phyloP scores from a whole-genome alignment of 2,329 filamentous ascomycete genomes.

The Fusarium sterilihyphosum region DNA sequence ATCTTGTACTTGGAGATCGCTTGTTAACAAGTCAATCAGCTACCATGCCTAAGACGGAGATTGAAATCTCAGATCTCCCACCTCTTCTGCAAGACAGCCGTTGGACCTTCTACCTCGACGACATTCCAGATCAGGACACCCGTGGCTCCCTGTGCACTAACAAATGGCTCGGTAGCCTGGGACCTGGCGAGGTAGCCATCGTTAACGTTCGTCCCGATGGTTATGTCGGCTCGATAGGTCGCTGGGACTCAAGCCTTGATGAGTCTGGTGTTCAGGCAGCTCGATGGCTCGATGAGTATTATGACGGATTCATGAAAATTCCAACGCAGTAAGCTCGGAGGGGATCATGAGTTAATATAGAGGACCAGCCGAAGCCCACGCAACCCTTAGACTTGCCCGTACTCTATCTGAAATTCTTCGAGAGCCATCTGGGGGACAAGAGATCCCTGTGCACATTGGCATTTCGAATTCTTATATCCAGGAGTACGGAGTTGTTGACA shows the following conservation, averaged over 20 bases:
- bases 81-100: conserved; percentile 68
- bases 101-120: conserved; percentile 79
- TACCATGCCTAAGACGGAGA: conserved; percentile 67
- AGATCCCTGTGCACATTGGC: conserved; percentile 19
- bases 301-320: conserved; percentile 63
- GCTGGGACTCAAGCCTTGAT: conserved; percentile 62
- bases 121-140: conserved; percentile 66
- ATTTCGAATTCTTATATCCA: conserved; percentile 36
- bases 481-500: conserved; percentile 36
- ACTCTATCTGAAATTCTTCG: conserved; percentile 9
- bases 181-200: conserved; percentile 67
- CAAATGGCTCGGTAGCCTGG: conserved; percentile 74
- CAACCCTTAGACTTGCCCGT: neutral
- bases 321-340: conserved; percentile 45
- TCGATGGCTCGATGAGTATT: conserved; percentile 65
- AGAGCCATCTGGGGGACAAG: conserved; percentile 12
- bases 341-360: conserved; percentile 26
- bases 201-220: conserved; percentile 78
- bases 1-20: neutral
- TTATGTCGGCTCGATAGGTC: conserved; percentile 73
- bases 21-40: conserved; percentile 50
- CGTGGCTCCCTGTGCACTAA: conserved; percentile 66
- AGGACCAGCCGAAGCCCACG: conserved; percentile 29
- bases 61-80: conserved; percentile 75
- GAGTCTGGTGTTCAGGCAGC: conserved; percentile 63